A percentile compares a stretch with the other conserved stretches of the same genome.
Evolutionary conservation across 108 stramenopile genomes (phyloP).

Genomic region (Schizochytrium sp.): DNA sequence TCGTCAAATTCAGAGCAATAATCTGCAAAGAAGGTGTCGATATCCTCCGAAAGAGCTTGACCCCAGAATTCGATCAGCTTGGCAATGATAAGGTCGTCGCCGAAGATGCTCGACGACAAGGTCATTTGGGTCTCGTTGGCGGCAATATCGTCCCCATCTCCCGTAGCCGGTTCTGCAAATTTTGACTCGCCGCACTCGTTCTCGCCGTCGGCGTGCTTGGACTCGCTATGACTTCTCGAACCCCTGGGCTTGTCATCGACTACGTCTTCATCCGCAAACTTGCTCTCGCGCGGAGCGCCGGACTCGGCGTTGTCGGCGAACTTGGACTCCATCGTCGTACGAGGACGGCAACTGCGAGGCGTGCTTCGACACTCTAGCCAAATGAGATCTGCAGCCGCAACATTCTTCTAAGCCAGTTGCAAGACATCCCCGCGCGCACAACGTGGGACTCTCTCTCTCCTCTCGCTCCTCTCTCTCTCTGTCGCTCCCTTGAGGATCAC

Average conservation of each 20-base stretch:
- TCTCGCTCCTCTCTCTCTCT: no score
- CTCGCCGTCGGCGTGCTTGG: background rate
- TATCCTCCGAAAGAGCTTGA: background rate
- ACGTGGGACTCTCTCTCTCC: no score
- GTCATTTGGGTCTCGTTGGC: background rate
- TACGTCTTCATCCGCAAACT: background rate
- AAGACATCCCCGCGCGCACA: no score
- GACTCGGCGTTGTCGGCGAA: background rate
- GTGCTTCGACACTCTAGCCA: no score
- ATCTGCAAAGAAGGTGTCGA: conserved; percentile 11
- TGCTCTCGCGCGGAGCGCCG: background rate
- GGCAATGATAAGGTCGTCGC: background rate
- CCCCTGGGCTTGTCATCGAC: background rate
- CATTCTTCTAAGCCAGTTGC: no score
- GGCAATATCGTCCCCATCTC: background rate
- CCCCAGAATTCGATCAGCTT: background rate
- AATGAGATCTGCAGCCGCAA: no score
- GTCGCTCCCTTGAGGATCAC: no score
- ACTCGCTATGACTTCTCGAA: background rate
- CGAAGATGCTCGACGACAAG: background rate
- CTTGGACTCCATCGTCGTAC: background rate
- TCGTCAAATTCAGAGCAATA: background rate
- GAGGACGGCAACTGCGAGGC: no score
- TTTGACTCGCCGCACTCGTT: background rate
- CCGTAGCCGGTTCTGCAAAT: background rate